These are phyloP conservation scores for Candida michaelii DNA, from an alignment of 805 yeast genomes.

Conservation along the genomic window DNA sequence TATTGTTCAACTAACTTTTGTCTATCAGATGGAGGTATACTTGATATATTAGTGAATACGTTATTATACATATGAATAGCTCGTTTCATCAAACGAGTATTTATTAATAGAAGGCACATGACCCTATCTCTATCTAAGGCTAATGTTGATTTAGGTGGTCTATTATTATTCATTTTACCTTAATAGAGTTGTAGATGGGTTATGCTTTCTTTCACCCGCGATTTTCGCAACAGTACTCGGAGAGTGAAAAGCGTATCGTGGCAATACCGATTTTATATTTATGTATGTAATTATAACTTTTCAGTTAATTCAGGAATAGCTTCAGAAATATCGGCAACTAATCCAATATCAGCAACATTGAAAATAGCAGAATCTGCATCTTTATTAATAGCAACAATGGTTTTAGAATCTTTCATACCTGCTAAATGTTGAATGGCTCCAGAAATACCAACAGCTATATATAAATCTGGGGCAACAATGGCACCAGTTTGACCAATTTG, in stretches of 20 bases:
- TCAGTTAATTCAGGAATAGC: conserved; percentile 87
- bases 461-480: conserved; percentile 93
- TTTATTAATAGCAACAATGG: conserved; percentile 91
- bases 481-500: conserved; percentile 99
- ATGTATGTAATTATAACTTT: conserved; percentile 46
- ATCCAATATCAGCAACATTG: conserved; percentile 84
- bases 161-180: conserved; percentile 2
- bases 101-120: conserved; percentile 41
- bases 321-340: conserved; percentile 85
- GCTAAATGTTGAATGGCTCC: conserved; percentile 99
- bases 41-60: conserved; percentile 28
- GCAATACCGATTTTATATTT: neutral
- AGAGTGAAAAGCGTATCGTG: conserved; percentile 1
- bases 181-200: neutral
- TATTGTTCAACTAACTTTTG: conserved; percentile 35
- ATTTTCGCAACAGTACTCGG: too few species aligned
- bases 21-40: conserved; percentile 28
- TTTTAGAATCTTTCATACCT: conserved; percentile 96
- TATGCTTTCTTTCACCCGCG: neutral
- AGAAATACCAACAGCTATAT: conserved; percentile 89
- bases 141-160: conserved; percentile 6
- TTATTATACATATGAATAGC: conserved; percentile 36
- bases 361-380: conserved; percentile 94
- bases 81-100: conserved; percentile 43
- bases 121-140: conserved; percentile 37